Evolutionary conservation across 2,329 filamentous ascomycete species (phyloP), one percentile per base, ranked within the genome.

Genomic region (Pseudomassariella vexata): DNA sequence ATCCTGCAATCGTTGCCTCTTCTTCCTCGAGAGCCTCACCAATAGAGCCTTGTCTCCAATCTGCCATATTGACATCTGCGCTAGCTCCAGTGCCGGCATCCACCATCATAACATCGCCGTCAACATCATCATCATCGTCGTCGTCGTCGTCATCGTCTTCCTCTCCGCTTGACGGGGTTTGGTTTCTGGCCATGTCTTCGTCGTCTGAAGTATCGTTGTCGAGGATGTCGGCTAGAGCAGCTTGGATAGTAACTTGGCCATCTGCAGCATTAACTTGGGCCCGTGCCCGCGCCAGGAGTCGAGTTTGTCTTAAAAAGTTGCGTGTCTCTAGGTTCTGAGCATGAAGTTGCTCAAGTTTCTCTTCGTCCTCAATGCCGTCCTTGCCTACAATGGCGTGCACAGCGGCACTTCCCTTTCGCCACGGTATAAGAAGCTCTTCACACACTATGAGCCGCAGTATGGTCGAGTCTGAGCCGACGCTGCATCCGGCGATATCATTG

Each of bases 401-500:
- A 6, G 83, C 92, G 35, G 77, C 73, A 52, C 92, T 96, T 5
- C 92, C 92, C 43, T 82, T 76, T 19, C 80, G 76, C 92, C 92
- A 98, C 2, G 84, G 76, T 45, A 81, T 83, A 39, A 98, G 76
- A 49, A 96, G 73, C 57, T 98, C 87, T 55, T 96, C 87, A 50
- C 92, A 98, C 23, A 98, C 77, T 6, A 83, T 79, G 31, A 78
- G 80, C 22, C 88, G 76, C 25, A 98, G 66, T 12, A 96, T 78
- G 38, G 85, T 70, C 40, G 79, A 76, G 50, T 98, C 87, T 19
- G 77, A 68, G 2, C 86, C 87, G 28, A 95, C 84, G 32, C 79
- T 83, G 57, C 89, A 95, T 19, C 88, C 88, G 6, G 88, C 77
- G 48, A 98, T 94, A 57, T 98, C 94, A 32, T 81, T 75, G 14